Percentiles rank a stretch among this genome's conserved stretches.
Evolutionary conservation across 306 rosid species (phyloP).

Genomic region (cucumber (Cucumis sativus)): DNA sequence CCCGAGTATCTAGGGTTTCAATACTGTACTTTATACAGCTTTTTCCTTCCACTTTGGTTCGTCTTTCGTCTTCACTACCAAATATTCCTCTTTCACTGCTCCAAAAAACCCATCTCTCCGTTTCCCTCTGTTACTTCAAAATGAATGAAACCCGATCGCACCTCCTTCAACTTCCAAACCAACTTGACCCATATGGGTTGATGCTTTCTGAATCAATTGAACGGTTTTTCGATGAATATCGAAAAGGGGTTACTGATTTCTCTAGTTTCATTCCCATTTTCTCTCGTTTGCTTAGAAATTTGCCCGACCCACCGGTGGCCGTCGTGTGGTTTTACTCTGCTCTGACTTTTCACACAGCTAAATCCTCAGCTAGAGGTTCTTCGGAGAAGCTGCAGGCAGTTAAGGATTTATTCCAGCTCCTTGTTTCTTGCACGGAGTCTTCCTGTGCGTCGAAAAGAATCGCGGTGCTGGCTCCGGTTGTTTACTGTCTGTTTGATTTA

Average conservation of each 20-base stretch:
- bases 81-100: not conserved
- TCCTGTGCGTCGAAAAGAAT: constrained; percentile 28
- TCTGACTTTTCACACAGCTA: constrained; percentile 25
- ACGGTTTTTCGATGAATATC: constrained; percentile 38
- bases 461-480: constrained; percentile 46
- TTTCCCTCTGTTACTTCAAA: not conserved
- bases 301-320: constrained; percentile 38
- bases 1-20: constrained; percentile 27
- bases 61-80: not conserved
- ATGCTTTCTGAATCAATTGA: constrained; percentile 49
- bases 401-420: constrained; percentile 37
- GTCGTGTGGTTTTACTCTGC: constrained; percentile 61
- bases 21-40: not conserved
- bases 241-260: constrained; percentile 41
- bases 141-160: constrained; percentile 22
- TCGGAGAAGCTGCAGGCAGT: constrained; percentile 8
- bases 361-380: constrained; percentile 10
- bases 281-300: constrained; percentile 27
- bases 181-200: constrained; percentile 14
- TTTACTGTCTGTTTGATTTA: constrained; percentile 23
- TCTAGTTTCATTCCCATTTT: constrained; percentile 36
- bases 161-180: not conserved
- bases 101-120: not conserved
- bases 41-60: not conserved
- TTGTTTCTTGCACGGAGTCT: constrained; percentile 32